phyloP scores from a whole-genome alignment of 441 rosid genomes.

The Pelargonium cotyledonis region DNA sequence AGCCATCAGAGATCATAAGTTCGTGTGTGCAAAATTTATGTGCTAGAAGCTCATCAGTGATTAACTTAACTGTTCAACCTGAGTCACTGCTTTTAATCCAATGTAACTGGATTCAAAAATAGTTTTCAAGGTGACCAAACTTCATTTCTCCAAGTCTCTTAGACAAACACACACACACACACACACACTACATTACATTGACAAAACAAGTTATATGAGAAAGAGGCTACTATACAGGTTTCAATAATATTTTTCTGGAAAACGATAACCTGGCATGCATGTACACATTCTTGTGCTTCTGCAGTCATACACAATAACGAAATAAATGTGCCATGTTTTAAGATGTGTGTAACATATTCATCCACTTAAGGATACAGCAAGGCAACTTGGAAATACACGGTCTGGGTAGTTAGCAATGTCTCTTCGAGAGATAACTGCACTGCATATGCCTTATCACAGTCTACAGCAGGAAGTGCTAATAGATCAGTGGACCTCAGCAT shows the following conservation, averaged over 20 bases:
- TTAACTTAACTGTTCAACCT: not conserved
- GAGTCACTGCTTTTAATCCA: too few relatives aligned
- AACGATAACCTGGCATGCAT: conserved; percentile 1
- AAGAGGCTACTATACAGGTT: not conserved
- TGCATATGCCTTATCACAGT: conserved; percentile 99
- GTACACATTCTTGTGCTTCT: not conserved
- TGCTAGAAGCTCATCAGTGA: not conserved
- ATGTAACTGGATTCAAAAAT: too few relatives aligned
- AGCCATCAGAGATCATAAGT: not conserved
- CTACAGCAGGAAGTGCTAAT: conserved; percentile 96
- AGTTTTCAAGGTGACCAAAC: too few relatives aligned
- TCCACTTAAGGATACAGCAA: conserved; percentile 80
- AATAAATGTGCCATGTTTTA: not conserved
- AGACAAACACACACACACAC: too few relatives aligned
- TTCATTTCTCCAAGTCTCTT: too few relatives aligned
- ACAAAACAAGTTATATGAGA: not conserved
- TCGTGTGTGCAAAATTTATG: not conserved
- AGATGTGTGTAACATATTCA: not conserved
- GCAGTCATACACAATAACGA: too few relatives aligned
- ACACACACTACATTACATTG: not conserved
- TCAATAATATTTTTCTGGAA: not conserved
- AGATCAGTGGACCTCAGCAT: conserved; percentile 96
- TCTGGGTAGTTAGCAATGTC: conserved; percentile 75
- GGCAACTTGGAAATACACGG: conserved; percentile 96
- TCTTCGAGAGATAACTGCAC: conserved; percentile 94